These are phyloP conservation scores for Myriosclerotinia curreyana DNA, from an alignment of 2,329 filamentous ascomycete genomes.

Conservation along the genomic window DNA sequence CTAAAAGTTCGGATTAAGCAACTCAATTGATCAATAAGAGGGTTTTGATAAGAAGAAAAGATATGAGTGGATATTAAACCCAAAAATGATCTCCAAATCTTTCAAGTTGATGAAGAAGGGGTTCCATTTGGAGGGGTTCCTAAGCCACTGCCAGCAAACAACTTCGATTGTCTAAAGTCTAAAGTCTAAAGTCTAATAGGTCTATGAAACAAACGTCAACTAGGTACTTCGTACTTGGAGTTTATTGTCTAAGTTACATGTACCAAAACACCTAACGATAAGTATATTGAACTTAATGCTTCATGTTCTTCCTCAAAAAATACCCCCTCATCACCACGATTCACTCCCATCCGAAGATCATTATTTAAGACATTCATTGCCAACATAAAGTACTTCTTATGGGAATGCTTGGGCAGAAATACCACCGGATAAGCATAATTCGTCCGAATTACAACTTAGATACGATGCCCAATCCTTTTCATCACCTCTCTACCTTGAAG, in stretches of 20 bases:
- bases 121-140: conserved; percentile 12
- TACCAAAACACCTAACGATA: background rate
- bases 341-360: background rate
- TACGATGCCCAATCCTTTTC: background rate
- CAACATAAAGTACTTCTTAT: background rate
- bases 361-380: background rate
- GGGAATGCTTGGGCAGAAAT: conserved; percentile 9
- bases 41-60: background rate
- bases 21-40: background rate
- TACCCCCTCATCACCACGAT: background rate
- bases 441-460: background rate
- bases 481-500: background rate
- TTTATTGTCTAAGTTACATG: background rate
- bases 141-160: background rate
- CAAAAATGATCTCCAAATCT: background rate
- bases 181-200: too few relatives aligned
- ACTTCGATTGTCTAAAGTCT: background rate
- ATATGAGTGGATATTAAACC: background rate
- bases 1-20: conserved; percentile 5
- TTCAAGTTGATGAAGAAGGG: background rate
- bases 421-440: background rate
- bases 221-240: too few relatives aligned
- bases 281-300: background rate
- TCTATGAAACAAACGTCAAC: too few relatives aligned
- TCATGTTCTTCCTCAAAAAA: background rate